These are phyloP conservation scores for Vigna mungo DNA, from an alignment of 306 rosid species.

Conservation along the genomic window DNA sequence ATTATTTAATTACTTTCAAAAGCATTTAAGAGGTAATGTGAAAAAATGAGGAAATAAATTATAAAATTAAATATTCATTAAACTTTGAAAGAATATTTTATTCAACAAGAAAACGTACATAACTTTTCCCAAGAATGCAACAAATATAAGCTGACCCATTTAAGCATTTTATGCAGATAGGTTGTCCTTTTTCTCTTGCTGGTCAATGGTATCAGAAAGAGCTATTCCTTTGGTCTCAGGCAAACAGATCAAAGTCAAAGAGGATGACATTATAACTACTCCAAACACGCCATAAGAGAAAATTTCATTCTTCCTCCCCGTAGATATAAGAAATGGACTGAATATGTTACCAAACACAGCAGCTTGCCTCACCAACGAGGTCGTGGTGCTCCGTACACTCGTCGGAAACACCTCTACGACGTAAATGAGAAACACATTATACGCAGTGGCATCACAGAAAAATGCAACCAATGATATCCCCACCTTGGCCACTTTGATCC, in stretches of 20 bases:
- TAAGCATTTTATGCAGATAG: neutral
- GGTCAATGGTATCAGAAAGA: constrained; percentile 55
- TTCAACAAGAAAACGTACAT: no score
- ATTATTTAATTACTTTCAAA: no score
- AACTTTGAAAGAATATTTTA: no score
- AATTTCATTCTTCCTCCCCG: constrained; percentile 43
- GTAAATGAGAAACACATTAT: constrained; percentile 48
- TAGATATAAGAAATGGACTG: constrained; percentile 43
- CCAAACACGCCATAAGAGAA: constrained; percentile 51
- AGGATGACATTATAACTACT: constrained; percentile 10
- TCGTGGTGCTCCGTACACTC: constrained; percentile 56
- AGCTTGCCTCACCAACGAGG: constrained; percentile 54
- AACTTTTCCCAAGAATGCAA: neutral
- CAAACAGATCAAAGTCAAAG: constrained; percentile 31
- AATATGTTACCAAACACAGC: constrained; percentile 43
- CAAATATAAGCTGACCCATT: neutral
- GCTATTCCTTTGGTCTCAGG: constrained; percentile 45
- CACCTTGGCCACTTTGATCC: constrained; percentile 18
- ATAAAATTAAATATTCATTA: no score
- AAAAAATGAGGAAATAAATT: no score
- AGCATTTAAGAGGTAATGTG: no score
- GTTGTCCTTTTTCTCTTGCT: constrained; percentile 42
- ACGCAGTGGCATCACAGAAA: constrained; percentile 44
- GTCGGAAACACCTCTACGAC: constrained; percentile 60
- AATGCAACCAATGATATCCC: constrained; percentile 49